Base-by-base conservation (phyloP, 441 rosid genomes). In the Manihot esculenta region DNA sequence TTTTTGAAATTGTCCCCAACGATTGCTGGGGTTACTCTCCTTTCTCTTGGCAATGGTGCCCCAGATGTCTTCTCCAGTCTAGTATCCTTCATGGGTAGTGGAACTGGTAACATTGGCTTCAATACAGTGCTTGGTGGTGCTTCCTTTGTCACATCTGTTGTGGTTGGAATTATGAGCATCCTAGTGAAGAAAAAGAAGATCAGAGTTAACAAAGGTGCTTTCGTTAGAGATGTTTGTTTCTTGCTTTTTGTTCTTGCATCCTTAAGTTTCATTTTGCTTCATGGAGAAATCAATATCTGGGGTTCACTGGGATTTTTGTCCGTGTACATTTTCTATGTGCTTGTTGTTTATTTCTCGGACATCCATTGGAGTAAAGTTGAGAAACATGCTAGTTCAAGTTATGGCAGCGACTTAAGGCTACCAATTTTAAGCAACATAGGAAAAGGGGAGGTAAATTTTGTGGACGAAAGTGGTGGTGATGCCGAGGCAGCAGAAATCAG, bases 1-100 rank as follows among this genome's bases (percentile, higher is more conserved):
- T 63, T 93, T 50, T 68, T 90, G 73, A 85, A 86, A 48, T 77
- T 93, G 71, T 85, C 95, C 65, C 95, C 94, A 2, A 86, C 95
- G 26, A 80, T 93, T 61, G 91, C 97, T 55, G 98, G 97, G 35
- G 88, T 90, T 24, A 93, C 98, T 27, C 85, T 93, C 24, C 88
- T 93, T 72, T 89, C 98, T 17, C 89, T 93, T 26, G 98, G 98
- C 14, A 93, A 93, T 71, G 98, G 98, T 11, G 92, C 97, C 13
- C 89, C 95, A 0, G 97, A 93, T 82, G 91, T 91, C 12, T 93
- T 93, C 67, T 73, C 98, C 1, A 88, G 90, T 76, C 68, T 93
- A 3, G 98, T 81, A 27, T 89, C 98, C 5, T 83, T 91, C 70
- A 82, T 77, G 82, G 92, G 88, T 7, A 79, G 64, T 27, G 98